Conservation (phyloP, 306 rosid species). For the Dryas octopetala region DNA sequence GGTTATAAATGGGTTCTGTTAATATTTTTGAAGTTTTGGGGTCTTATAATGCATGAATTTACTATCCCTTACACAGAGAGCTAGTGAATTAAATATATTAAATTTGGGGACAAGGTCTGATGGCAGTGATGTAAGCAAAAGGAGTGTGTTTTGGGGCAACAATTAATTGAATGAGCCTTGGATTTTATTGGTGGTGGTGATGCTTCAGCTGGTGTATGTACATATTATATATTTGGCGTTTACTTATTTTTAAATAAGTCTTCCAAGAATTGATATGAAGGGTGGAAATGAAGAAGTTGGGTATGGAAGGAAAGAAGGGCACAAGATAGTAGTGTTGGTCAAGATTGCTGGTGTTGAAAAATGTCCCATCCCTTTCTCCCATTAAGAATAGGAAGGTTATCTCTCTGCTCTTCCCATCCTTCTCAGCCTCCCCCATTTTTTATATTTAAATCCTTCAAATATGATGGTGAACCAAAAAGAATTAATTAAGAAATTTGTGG, state of each 20-base stretch:
- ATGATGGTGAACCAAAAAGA: slow-evolving; percentile 9
- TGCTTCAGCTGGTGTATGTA: slow-evolving; percentile 24
- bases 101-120: slow-evolving; percentile 62
- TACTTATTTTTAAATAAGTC: slow-evolving; percentile 20
- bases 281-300: slow-evolving; percentile 41
- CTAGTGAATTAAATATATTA: slow-evolving; percentile 23
- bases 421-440: slow-evolving; percentile 56
- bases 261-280: slow-evolving; percentile 23
- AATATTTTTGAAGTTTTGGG: slow-evolving; percentile 13
- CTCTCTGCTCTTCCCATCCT: slow-evolving; percentile 81
- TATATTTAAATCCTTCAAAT: slow-evolving; percentile 7
- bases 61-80: slow-evolving; percentile 31
- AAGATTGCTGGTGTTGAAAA: slow-evolving; percentile 59
- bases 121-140: slow-evolving; percentile 59
- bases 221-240: slow-evolving; percentile 26
- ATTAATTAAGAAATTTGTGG: not conserved
- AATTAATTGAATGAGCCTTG: slow-evolving; percentile 62
- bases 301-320: slow-evolving; percentile 57
- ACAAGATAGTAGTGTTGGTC: slow-evolving; percentile 52
- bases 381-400: slow-evolving; percentile 53
- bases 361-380: slow-evolving; percentile 72
- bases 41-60: slow-evolving; percentile 39
- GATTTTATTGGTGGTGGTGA: slow-evolving; percentile 53
- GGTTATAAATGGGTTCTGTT: slow-evolving; percentile 24
- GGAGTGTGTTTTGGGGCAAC: slow-evolving; percentile 50